Evolutionary conservation across 257 asterid genomes (phyloP), one percentile per base, ranked within the genome.

Genomic region (Plantago elongata): DNA sequence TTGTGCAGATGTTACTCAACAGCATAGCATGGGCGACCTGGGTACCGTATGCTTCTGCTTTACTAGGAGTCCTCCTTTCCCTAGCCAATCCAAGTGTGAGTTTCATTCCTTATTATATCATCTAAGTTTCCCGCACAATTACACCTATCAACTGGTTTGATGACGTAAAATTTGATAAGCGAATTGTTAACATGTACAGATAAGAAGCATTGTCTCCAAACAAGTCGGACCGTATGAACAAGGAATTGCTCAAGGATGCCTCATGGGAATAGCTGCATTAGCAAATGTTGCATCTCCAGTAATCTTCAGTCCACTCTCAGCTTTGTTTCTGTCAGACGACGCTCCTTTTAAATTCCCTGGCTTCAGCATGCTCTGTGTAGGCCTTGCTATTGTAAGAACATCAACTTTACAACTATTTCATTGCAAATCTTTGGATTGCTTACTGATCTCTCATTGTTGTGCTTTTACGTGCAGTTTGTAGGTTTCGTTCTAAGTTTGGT

Each of bases 221-320:
- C 86, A 82, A 74, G 62, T 77, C 16, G 85, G 94, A 9, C 78
- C 86, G 14, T 43, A 73, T 49, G 88, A 87, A 52, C 95, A 84
- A 88, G 95, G 93, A 13, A 82, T 83, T 37, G 95, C 84, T 44
- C 95, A 86, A 57, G 95, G 95, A 57, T 81, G 90, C 75, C 68
- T 86, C 55, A 54, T 79, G 37, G 85, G 88, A 63, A 73, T 83
- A 22, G 66, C 76, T 11, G 77, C 90, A 4, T 63, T 81, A 1
- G 83, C 95, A 12, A 63, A 72, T 29, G 49, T 83, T 10, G 73
- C 78, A 63, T 79, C 83, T 50, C 90, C 88, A 0, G 9, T 83
- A 13, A 76, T 75, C 8, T 85, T 22, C 43, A 22, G 37, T 46
- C 37, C 55, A 16, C 66, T 61, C 46, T 13, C 74, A 79, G 89